Base-by-base conservation (phyloP, 305 asterid genomes). In the Fraxinus platypoda region DNA sequence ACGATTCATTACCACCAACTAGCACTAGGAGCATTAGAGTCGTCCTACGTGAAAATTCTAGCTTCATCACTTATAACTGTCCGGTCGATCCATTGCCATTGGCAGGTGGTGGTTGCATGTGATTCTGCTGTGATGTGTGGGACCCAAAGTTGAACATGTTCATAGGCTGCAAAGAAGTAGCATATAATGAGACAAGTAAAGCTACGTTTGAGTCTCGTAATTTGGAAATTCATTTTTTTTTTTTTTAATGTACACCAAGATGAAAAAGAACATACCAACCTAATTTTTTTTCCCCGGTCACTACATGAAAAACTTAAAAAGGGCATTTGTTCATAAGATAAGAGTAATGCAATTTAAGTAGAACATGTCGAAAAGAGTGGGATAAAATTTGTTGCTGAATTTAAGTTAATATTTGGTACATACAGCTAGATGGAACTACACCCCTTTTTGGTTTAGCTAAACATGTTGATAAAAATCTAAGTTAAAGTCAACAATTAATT, bases 61-160 rank as follows among this genome's bases (percentile, higher is more conserved):
- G 57, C 19, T 46, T 7, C 6, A 4, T 49, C 59, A 49, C 59
- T 49, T 15, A 15, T 3, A 15, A 13, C 13, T 17, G 9, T 77
- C 68, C 80, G 4, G 23, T 59, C 2, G 89, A 80, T 25, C 88
- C 88, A 75, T 86, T 87, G 64, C 85, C 86, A 52, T 84, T 86
- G 80, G 87, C 81, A 0, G 87, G 90, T 35, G 88, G 89, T 33
- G 90, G 77, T 9, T 73, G 46, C 78, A 34, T 85, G 66, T 80
- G 86, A 81, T 81, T 86, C 80, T 81, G 93, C 76, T 85, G 91
- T 6, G 88, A 73, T 41, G 92, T 64, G 62, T 85, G 89, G 35
- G 93, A 81, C 43, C 92, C 89, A 35, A 88, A 90, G 84, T 84
- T 80, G 87, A 90, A 88, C 85, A 88, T 86, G 92, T 87, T 93